Evolutionary conservation across 2,329 filamentous ascomycete genomes (phyloP).

Genomic region (Ophiocordyceps robertsii): DNA sequence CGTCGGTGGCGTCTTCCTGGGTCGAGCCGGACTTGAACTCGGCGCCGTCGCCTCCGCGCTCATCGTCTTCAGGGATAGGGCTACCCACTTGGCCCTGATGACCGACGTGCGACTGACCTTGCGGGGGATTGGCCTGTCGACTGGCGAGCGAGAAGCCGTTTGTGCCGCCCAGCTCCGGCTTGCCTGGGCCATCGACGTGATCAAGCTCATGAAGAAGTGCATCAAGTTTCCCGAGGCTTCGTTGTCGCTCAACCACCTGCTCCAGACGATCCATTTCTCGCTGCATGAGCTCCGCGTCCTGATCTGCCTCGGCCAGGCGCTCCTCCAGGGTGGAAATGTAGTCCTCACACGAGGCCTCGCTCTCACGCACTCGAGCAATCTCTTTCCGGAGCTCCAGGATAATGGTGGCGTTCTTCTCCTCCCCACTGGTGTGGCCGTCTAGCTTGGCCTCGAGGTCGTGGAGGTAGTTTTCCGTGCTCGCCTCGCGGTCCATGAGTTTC

Average conservation of each 20-base stretch:
- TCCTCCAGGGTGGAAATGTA: conserved; percentile 97
- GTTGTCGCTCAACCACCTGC: conserved; percentile 87
- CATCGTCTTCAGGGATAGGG: conserved; percentile 39
- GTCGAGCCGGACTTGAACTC: no score
- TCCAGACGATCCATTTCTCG: conserved; percentile 89
- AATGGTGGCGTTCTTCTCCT: conserved; percentile 81
- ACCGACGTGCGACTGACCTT: conserved; percentile 39
- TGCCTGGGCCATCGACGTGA: conserved; percentile 47
- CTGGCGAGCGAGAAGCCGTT: conserved; percentile 19
- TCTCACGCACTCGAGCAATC: conserved; percentile 74
- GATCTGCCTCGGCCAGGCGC: conserved; percentile 85
- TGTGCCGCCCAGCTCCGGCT: conserved; percentile 15
- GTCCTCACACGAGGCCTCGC: conserved; percentile 80
- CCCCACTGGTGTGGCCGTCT: conserved; percentile 78
- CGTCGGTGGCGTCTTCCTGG: no score
- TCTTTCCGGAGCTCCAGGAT: conserved; percentile 84
- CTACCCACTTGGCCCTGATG: conserved; percentile 40
- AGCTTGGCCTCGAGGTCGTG: conserved; percentile 84
- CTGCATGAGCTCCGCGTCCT: conserved; percentile 93
- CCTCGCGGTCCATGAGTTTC: conserved; percentile 83
- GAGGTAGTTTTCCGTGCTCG: conserved; percentile 83
- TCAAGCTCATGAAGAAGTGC: conserved; percentile 86
- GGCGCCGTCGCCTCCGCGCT: conserved; percentile 27
- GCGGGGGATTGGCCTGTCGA: conserved; percentile 34
- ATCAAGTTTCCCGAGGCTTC: conserved; percentile 88